phyloP scores from a whole-genome alignment of 495 filamentous ascomycete species.

The Chaetomium tenue region DNA sequence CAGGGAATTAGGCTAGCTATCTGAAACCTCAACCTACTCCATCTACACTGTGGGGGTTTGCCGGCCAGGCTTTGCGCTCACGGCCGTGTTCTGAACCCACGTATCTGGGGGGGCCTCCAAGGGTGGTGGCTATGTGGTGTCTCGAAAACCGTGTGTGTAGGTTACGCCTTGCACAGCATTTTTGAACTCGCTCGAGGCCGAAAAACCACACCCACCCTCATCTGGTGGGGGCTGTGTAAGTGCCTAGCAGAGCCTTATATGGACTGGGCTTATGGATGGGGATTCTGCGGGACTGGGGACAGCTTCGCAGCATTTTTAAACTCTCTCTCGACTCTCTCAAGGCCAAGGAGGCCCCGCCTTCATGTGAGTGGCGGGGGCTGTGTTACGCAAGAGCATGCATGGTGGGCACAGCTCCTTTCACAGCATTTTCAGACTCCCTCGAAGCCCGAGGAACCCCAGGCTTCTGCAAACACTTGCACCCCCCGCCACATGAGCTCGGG shows the following conservation, averaged over 20 bases:
- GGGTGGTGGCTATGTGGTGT: background rate
- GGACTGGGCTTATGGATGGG: too few species aligned
- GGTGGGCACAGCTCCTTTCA: background rate
- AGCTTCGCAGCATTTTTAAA: too few species aligned
- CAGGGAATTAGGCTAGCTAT: background rate
- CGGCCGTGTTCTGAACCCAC: background rate
- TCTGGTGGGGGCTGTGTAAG: background rate
- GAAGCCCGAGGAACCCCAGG: too few species aligned
- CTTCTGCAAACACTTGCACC: too few species aligned
- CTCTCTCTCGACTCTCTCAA: background rate
- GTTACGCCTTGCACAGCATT: too few species aligned
- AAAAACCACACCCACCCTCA: background rate
- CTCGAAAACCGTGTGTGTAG: background rate
- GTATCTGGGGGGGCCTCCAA: background rate
- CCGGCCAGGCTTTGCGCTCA: background rate
- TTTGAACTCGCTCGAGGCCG: background rate
- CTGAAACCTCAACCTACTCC: background rate
- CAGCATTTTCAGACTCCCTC: slow-evolving; percentile 3
- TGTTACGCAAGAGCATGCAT: too few species aligned
- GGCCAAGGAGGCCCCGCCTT: background rate
- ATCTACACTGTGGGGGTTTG: background rate
- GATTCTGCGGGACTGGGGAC: too few species aligned
- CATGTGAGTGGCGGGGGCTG: too few species aligned
- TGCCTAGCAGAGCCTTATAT: background rate
- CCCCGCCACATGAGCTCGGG: background rate